Percentiles rank a stretch among this genome's conserved stretches.
phyloP scores from a whole-genome alignment of 1,284 basidiomycete species.

The Wallemia hederae region DNA sequence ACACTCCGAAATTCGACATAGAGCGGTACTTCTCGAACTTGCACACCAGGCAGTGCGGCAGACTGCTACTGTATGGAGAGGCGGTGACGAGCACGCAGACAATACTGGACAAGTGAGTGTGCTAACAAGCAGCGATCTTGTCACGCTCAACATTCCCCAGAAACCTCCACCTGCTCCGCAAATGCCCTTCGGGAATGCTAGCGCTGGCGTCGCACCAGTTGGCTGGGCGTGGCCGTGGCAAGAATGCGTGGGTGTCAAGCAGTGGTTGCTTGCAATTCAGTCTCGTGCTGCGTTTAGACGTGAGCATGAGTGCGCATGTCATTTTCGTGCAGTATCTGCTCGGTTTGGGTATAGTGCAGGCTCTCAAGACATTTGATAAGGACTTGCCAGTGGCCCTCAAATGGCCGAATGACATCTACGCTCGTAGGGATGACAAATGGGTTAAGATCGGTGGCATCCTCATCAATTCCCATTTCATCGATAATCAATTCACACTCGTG shows the following conservation, averaged over 20 bases:
- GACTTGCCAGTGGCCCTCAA: slow-evolving; percentile 47
- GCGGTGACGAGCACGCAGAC: slow-evolving; percentile 84
- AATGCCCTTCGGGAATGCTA: slow-evolving; percentile 41
- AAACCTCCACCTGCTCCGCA: slow-evolving; percentile 40
- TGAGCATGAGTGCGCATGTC: slow-evolving; percentile 33
- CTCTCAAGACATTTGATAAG: slow-evolving; percentile 20
- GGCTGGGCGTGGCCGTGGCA: slow-evolving; percentile 58
- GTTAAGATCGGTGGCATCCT: slow-evolving; percentile 70
- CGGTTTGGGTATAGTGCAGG: slow-evolving; percentile 64
- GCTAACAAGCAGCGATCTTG: neutral
- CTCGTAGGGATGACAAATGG: slow-evolving; percentile 21
- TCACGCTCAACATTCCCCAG: slow-evolving; percentile 19
- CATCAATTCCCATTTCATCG: slow-evolving; percentile 57
- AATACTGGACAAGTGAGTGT: slow-evolving; percentile 62
- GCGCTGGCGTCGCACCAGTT: slow-evolving; percentile 69
- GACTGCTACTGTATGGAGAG: slow-evolving; percentile 56
- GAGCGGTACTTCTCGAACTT: slow-evolving; percentile 17
- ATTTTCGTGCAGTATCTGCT: slow-evolving; percentile 93
- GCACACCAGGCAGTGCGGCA: slow-evolving; percentile 23
- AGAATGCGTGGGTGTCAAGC: slow-evolving; percentile 80
- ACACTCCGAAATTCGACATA: slow-evolving; percentile 22
- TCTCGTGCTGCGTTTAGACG: slow-evolving; percentile 32
- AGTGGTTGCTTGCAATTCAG: slow-evolving; percentile 68
- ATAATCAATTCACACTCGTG: slow-evolving; percentile 41
- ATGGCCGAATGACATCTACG: slow-evolving; percentile 96